These are phyloP conservation scores for Clonostachys solani DNA, from an alignment of 2,329 filamentous ascomycete genomes.

Conservation along the genomic window DNA sequence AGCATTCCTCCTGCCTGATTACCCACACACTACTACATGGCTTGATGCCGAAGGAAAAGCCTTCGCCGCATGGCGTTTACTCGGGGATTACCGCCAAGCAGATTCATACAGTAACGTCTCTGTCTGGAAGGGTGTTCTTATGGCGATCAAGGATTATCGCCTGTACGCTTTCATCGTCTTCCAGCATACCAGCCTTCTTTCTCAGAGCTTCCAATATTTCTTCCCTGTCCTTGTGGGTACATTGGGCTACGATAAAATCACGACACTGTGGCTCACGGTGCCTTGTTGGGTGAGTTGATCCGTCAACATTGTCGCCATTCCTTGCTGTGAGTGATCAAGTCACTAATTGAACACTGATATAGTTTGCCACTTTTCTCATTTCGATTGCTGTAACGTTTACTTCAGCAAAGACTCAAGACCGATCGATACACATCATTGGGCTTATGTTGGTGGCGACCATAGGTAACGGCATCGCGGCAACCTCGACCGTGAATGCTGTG, in stretches of 20 bases:
- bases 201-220: constrained; percentile 60
- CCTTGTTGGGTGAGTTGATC: constrained; percentile 43
- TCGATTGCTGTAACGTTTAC: constrained; percentile 50
- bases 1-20: constrained; percentile 41
- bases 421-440: constrained; percentile 50
- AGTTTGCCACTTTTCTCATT: constrained; percentile 47
- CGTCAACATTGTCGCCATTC: background rate
- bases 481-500: constrained; percentile 40
- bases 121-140: constrained; percentile 37
- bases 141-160: constrained; percentile 42
- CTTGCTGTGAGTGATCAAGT: background rate
- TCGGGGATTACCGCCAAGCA: constrained; percentile 40
- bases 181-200: constrained; percentile 45
- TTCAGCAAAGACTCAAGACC: constrained; percentile 47
- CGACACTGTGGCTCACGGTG: constrained; percentile 52
- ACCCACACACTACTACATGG: constrained; percentile 48
- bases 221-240: constrained; percentile 61
- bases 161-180: constrained; percentile 50
- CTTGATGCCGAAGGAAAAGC: constrained; percentile 42
- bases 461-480: constrained; percentile 52
- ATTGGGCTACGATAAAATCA: constrained; percentile 49
- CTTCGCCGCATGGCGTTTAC: constrained; percentile 46
- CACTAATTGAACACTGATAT: background rate
- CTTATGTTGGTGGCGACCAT: constrained; percentile 46
- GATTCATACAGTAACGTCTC: constrained; percentile 29